Base-by-base conservation (phyloP, 352 stramenopile genomes). In the Peronospora destructor region DNA sequence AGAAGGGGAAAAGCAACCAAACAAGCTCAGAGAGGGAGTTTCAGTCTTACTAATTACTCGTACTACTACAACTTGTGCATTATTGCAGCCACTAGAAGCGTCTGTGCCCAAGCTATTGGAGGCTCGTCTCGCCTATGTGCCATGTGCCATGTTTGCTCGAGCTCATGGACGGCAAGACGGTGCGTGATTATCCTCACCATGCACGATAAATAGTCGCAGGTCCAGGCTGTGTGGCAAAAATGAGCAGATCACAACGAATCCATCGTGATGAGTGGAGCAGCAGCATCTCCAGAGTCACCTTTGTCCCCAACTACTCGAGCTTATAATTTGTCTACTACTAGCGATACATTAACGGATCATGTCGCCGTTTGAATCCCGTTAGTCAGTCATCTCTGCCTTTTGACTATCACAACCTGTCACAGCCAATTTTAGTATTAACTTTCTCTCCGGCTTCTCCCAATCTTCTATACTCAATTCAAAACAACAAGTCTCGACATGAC, bases 61-160 rank as follows among this genome's bases (percentile, higher is more conserved):
- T 26, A 26, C 23, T 26, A 6, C 2, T 26, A 6, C 4, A 23
- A 23, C 3, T 23, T 23, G 19, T 23, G 19, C 23, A 26, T 26
- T 26, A 26, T 26, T 26, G 23, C 23, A 88, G 77, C 58, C 69
- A 17, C 49, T 91, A 0, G 70, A 85, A 33, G 48, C 49, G 5
- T 87, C 80, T 0, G 63, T 91, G 12, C 75, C 80, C 5, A 85
- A 73, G 49, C 54, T 91, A 0, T 55, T 89, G 4, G 75, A 87
- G 38, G 56, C 58, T 1, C 74, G 88, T 50, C 68, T 91, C 44
- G 74, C 74, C 6, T 76, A 70, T 13, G 53, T 88, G 13, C 67
- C 75, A 70, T 13, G 53, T 88, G 13, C 67, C 75, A 16, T 86
- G 75, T 46, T 56, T 91, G 14, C 60, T 80, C 34, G 74, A 85